Evolutionary conservation across 805 yeast species (phyloP), one percentile per base, ranked within the genome.

Genomic region (Phaffomyces thermotolerans): DNA sequence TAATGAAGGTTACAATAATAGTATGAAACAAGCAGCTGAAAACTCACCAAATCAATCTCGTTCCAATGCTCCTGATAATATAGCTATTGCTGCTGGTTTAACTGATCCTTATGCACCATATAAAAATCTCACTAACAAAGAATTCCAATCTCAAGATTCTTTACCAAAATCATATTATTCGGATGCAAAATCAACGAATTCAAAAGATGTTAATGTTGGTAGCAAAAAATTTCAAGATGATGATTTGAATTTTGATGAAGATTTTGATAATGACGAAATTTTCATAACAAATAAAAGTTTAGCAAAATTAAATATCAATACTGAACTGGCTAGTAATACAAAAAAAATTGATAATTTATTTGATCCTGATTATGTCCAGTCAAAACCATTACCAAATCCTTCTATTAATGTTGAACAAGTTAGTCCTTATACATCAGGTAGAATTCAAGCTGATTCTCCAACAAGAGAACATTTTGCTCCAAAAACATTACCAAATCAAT

Each of bases 191-290:
- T 43, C 46, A 17, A 35, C 36, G 20, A 34, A 25, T 8, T 31
- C 24, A 23, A 36, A 18, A 31, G 18, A 34, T 20, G 25, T 27
- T 12, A 24, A 20, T 13, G 25, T 36, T 18, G 33, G 22, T 17
- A 17, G 34, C 4, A 30, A 30, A 14, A 30, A 30, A 30, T 33
- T 36, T 13, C 31, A 43, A 12, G 41, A 39, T 17, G 54, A 52
- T 27, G 29, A 27, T 27, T 27, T 27, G 29, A 27, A 27, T 18
- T 36, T 49, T 12, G 60, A 58, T 39, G 62, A 57, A 35, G 55
- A 54, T 44, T 53, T 56, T 39, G 60, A 57, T 25, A 50, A 54
- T 37, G 63, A 54, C 36, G 58, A 55, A 8, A 57, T 53, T 29
- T 53, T 56, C 44, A 47, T 51, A 27, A 56, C 54, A 25, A 61